Evolutionary conservation across 2,329 filamentous ascomycete species (phyloP).

Genomic region (Claviceps sp.): DNA sequence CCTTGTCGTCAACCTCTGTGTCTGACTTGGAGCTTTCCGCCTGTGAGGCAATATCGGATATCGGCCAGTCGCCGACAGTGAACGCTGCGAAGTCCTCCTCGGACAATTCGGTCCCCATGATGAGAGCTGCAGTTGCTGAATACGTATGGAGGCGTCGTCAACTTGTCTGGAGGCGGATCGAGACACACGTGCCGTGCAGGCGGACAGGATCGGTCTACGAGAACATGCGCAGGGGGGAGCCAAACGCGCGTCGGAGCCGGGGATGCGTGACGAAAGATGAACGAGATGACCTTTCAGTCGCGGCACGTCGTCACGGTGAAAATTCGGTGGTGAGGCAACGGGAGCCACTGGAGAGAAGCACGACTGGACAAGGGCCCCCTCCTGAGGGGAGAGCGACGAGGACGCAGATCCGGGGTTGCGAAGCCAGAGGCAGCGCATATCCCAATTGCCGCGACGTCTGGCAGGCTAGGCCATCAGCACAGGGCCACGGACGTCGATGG

Average conservation of each 20-base stretch:
- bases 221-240: conserved; percentile 6
- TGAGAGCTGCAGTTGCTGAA: conserved; percentile 5
- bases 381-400: conserved; percentile 4
- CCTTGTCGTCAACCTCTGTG: conserved; percentile 25
- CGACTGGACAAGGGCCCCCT: background rate
- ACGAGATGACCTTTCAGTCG: background rate
- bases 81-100: conserved; percentile 28
- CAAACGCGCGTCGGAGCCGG: background rate
- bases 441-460: conserved; percentile 25
- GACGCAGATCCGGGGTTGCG: conserved; percentile 16
- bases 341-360: background rate
- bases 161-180: too few relatives aligned
- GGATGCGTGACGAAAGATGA: background rate
- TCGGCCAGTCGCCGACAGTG: conserved; percentile 22
- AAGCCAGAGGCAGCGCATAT: conserved; percentile 23
- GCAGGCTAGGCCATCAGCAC: conserved; percentile 23
- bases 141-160: background rate
- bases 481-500: conserved; percentile 11
- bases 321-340: background rate
- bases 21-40: conserved; percentile 31
- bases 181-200: background rate
- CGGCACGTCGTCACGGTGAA: background rate
- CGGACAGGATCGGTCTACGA: background rate
- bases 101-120: conserved; percentile 26
- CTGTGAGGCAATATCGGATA: conserved; percentile 24